Percentiles rank a stretch among this genome's conserved stretches.
Conservation (phyloP, 176 grass and related monocot species). For the Poa pratensis region DNA sequence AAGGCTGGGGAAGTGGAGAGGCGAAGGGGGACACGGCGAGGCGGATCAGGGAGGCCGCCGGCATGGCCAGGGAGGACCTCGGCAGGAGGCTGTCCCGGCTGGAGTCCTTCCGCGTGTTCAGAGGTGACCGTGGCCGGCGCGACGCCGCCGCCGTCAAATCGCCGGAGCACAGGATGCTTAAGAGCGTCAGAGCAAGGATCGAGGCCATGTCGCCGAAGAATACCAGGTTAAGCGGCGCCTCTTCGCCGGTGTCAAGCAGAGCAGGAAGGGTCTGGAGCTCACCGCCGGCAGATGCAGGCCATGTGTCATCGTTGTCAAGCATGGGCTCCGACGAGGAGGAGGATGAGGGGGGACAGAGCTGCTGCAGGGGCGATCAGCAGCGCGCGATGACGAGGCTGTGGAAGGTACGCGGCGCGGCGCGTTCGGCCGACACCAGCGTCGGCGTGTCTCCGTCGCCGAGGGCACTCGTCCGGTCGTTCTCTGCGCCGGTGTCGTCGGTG, state of each 20-base stretch:
- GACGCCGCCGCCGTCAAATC: slow-evolving; percentile 37
- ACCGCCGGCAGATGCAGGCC: slow-evolving; percentile 48
- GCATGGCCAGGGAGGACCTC: slow-evolving; percentile 44
- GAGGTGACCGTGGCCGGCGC: slow-evolving; percentile 31
- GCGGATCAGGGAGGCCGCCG: slow-evolving; percentile 55
- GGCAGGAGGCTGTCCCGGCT: slow-evolving; percentile 51
- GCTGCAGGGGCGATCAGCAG: slow-evolving; percentile 3
- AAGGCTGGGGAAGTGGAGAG: slow-evolving; percentile 1
- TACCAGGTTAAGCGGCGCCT: not conserved
- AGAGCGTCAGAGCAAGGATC: slow-evolving; percentile 44
- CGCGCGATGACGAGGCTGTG: not conserved
- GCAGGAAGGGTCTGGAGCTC: slow-evolving; percentile 42
- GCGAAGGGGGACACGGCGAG: slow-evolving; percentile 46
- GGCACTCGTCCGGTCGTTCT: slow-evolving; percentile 68
- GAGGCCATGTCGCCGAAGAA: slow-evolving; percentile 5
- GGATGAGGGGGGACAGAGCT: not conserved
- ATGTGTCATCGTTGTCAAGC: not conserved
- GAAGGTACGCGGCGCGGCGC: not conserved
- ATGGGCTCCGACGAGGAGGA: slow-evolving; percentile 5
- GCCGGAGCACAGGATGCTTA: slow-evolving; percentile 47
- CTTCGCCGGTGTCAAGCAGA: slow-evolving; percentile 31
- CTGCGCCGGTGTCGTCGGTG: slow-evolving; percentile 47
- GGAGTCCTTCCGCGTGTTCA: slow-evolving; percentile 54
- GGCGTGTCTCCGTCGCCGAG: slow-evolving; percentile 19
- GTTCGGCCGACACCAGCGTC: not conserved